Conservation (phyloP, 163 green algal genomes). For the Trebouxia gelatinosa region DNA sequence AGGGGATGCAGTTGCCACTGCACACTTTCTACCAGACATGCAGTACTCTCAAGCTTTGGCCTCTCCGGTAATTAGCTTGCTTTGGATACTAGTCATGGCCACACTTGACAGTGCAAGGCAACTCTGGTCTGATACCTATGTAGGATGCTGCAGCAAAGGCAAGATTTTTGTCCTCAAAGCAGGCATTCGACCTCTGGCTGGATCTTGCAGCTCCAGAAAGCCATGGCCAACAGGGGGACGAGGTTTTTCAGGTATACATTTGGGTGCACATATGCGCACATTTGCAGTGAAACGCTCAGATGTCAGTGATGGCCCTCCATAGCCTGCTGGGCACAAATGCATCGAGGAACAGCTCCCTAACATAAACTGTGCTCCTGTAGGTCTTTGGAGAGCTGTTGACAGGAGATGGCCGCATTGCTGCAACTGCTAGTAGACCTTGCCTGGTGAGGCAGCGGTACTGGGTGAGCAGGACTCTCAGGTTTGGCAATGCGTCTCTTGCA, state of each 20-base stretch:
- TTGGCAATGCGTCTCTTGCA: neutral
- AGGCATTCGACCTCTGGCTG: constrained; percentile 32
- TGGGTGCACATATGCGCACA: neutral
- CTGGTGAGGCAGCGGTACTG: constrained; percentile 27
- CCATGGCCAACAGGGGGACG: neutral
- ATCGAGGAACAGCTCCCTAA: neutral
- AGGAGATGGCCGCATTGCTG: constrained; percentile 1
- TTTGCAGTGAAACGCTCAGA: neutral
- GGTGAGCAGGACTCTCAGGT: constrained; percentile 28
- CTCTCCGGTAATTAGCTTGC: neutral
- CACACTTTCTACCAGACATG: constrained; percentile 10
- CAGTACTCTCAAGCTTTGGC: neutral
- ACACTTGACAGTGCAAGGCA: neutral
- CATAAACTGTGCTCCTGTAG: neutral
- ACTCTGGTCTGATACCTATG: neutral
- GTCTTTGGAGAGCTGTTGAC: constrained; percentile 28
- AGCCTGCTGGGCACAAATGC: neutral
- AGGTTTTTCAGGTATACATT: constrained; percentile 29
- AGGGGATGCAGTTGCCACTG: constrained; percentile 11
- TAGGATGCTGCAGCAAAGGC: neutral
- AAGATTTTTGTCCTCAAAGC: constrained; percentile 17
- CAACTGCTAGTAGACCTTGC: constrained; percentile 13
- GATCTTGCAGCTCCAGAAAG: constrained; percentile 28
- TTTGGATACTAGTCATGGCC: too few species aligned
- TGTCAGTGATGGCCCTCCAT: neutral